Evolutionary conservation across 2,329 filamentous ascomycete species (phyloP).

Genomic region (Xylaria sp.): DNA sequence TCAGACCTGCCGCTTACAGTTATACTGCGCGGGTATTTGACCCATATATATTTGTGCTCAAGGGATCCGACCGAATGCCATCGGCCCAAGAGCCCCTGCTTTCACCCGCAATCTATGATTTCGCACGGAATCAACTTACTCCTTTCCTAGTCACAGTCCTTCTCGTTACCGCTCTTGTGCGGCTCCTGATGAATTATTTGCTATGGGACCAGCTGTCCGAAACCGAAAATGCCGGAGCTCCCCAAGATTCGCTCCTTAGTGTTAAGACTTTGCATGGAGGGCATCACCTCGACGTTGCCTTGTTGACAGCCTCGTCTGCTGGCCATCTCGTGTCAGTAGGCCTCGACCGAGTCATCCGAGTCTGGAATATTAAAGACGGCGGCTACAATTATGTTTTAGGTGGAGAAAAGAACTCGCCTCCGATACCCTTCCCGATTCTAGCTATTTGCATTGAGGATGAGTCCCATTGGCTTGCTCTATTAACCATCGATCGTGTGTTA

Average conservation of each 20-base stretch:
- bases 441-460: constrained; percentile 73
- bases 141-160: constrained; percentile 73
- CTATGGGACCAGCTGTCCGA: constrained; percentile 71
- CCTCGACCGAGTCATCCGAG: constrained; percentile 74
- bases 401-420: constrained; percentile 55
- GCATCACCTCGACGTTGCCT: constrained; percentile 76
- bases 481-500: constrained; percentile 68
- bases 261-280: constrained; percentile 70
- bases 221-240: constrained; percentile 57
- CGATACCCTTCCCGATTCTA: constrained; percentile 68
- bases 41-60: constrained; percentile 77
- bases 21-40: constrained; percentile 81
- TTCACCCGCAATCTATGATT: constrained; percentile 72
- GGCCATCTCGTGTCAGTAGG: constrained; percentile 76
- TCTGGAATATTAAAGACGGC: constrained; percentile 70
- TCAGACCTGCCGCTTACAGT: constrained; percentile 77
- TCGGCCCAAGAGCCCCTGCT: constrained; percentile 61
- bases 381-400: constrained; percentile 55
- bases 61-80: constrained; percentile 73
- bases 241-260: constrained; percentile 64
- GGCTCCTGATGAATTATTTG: constrained; percentile 78
- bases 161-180: constrained; percentile 71
- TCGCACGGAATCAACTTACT: constrained; percentile 68
- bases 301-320: constrained; percentile 69
- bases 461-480: constrained; percentile 73